Base-by-base conservation (phyloP, 2,329 filamentous ascomycete species). In the Alternaria sp. region DNA sequence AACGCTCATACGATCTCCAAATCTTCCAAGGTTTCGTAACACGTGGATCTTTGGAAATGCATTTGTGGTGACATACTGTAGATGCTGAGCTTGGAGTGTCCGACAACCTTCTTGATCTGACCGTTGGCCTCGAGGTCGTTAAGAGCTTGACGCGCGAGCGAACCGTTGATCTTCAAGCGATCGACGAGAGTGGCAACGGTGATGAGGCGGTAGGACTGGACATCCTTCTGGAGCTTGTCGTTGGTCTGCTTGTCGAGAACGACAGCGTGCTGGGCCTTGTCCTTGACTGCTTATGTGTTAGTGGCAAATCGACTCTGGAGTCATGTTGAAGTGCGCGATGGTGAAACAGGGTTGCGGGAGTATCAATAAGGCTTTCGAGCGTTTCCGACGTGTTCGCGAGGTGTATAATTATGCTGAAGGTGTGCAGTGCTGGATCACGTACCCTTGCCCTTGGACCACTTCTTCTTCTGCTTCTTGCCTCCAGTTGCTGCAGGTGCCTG, bases 221-320 rank as follows among this genome's bases (percentile, higher is more conserved):
- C 96, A 90, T 99, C 96, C 89, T 99, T 99, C 89, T 97, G 92
- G 85, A 99, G 93, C 89, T 96, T 97, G 87, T 99, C 96, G 77
- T 91, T 92, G 82, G 91, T 97, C 86, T 88, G 83, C 91, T 99
- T 99, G 89, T 99, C 96, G 86, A 99, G 93, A 82, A 98, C 89
- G 86, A 99, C 96, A 85, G 92, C 93, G 90, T 99, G 96, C 85
- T 98, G 92, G 86, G 96, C 95, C 94, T 99, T 99, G 90, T 99
- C 96, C 96, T 99, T 99, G 89, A 99, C 96, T 93, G 84, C 87
- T 72, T 59, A 64, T 40, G 47, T 70, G 71, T 79, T 57, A 77
- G 72, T 75, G 63, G 63, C 64, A 64, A 57, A 52, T 70, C 67
- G 58, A 60, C 19, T 62, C 28, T 54, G 32, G 25, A 26, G 62